These are phyloP conservation scores for Calvatia gigantea DNA, from an alignment of 768 basidiomycete species.

Conservation along the genomic window DNA sequence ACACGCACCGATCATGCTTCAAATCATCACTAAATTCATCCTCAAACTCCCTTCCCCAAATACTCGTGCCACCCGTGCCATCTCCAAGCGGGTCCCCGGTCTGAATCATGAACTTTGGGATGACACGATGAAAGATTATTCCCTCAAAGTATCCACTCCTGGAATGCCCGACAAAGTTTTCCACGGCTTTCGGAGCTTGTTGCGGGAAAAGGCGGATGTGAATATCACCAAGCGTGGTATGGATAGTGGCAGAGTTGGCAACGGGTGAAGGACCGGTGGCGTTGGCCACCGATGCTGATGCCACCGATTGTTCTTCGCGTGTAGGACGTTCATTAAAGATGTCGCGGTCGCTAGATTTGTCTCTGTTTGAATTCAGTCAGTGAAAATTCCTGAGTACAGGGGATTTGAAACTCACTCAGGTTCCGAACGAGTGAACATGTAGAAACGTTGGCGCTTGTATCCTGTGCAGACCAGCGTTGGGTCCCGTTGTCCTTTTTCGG, in stretches of 20 bases:
- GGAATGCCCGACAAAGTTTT: slow-evolving; percentile 95
- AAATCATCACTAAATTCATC: slow-evolving; percentile 90
- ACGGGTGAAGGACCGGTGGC: slow-evolving; percentile 63
- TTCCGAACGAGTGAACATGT: slow-evolving; percentile 87
- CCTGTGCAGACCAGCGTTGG: slow-evolving; percentile 93
- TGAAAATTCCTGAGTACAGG: not conserved
- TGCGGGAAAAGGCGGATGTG: slow-evolving; percentile 86
- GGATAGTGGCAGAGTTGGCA: slow-evolving; percentile 82
- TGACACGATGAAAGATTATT: slow-evolving; percentile 94
- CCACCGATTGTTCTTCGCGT: slow-evolving; percentile 90
- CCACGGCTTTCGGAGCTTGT: slow-evolving; percentile 91
- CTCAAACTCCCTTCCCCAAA: slow-evolving; percentile 89
- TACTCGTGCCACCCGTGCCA: slow-evolving; percentile 87
- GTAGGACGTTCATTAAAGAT: slow-evolving; percentile 98
- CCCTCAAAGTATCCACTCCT: slow-evolving; percentile 90
- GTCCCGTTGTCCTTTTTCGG: slow-evolving; percentile 79
- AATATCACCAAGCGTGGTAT: slow-evolving; percentile 95
- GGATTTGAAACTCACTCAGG: slow-evolving; percentile 65
- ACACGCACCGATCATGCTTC: slow-evolving; percentile 79
- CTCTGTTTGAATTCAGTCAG: slow-evolving; percentile 40
- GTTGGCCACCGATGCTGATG: slow-evolving; percentile 50
- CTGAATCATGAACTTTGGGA: slow-evolving; percentile 98
- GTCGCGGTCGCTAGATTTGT: slow-evolving; percentile 84
- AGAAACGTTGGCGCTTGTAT: slow-evolving; percentile 90
- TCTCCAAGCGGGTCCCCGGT: slow-evolving; percentile 95